Percentiles rank a stretch among this genome's conserved stretches.
phyloP scores from a whole-genome alignment of 1,139 yeast genomes.

The Yamadazyma kanchanaburiensis region DNA sequence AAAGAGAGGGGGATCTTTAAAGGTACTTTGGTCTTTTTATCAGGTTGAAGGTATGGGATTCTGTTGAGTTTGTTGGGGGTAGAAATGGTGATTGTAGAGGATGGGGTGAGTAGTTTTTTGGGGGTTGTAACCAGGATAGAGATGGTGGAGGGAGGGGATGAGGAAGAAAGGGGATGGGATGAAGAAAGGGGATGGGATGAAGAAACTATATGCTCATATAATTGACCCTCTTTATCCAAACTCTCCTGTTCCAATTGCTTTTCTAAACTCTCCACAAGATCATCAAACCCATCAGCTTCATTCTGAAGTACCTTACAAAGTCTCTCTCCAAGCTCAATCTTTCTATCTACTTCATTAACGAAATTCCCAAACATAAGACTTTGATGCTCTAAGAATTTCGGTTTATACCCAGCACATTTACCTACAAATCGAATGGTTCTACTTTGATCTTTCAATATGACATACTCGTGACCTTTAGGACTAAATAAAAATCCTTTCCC shows the following conservation, averaged over 20 bases:
- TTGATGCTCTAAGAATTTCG: conserved; percentile 5
- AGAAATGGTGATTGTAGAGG: conserved; percentile 14
- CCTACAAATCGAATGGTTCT: conserved; percentile 26
- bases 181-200: too few species aligned
- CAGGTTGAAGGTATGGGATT: conserved; percentile 33
- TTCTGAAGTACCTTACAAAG: conserved; percentile 3
- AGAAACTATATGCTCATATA: conserved; percentile 11
- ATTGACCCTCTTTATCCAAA: conserved; percentile 7
- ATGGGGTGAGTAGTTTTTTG: conserved; percentile 6
- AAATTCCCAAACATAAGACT: conserved; percentile 24
- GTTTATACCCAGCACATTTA: not conserved
- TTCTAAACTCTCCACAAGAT: conserved; percentile 7
- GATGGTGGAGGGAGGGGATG: too few species aligned
- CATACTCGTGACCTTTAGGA: conserved; percentile 39
- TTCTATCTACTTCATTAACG: conserved; percentile 24
- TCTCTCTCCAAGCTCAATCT: conserved; percentile 12
- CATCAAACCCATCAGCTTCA: conserved; percentile 1
- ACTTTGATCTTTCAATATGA: conserved; percentile 30
- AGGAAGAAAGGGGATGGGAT: too few species aligned
- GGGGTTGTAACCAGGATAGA: conserved; percentile 12
- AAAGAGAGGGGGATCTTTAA: conserved; percentile 1
- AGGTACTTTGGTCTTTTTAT: conserved; percentile 16
- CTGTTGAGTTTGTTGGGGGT: conserved; percentile 27
- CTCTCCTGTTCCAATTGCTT: conserved; percentile 5
- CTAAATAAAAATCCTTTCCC: conserved; percentile 29